Conservation (phyloP, 768 basidiomycete species). For the Psilocybe tampanensis region DNA sequence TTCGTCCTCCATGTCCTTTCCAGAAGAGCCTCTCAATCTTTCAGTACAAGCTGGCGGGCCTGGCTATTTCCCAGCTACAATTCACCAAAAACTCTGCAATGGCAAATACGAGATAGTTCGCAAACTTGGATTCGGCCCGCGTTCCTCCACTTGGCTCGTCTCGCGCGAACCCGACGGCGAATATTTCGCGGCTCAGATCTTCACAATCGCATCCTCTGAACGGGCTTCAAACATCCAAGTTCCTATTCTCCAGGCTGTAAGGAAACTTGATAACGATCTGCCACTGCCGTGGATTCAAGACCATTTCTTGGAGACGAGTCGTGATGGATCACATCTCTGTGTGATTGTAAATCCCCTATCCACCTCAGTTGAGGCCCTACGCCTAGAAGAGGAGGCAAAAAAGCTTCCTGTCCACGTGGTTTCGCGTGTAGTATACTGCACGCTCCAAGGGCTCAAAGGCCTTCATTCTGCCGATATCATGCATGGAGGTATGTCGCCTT, state of each 20-base stretch:
- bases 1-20: slow-evolving; percentile 13
- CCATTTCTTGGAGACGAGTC: slow-evolving; percentile 18
- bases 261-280: background rate
- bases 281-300: slow-evolving; percentile 2
- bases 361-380: slow-evolving; percentile 6
- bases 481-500: slow-evolving; percentile 15
- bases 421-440: slow-evolving; percentile 7
- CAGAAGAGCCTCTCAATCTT: slow-evolving; percentile 21
- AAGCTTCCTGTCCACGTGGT: slow-evolving; percentile 17
- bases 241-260: slow-evolving; percentile 11
- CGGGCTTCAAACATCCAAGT: slow-evolving; percentile 8
- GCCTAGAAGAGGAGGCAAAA: slow-evolving; percentile 2
- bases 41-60: slow-evolving; percentile 9
- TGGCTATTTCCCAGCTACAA: slow-evolving; percentile 17
- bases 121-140: slow-evolving; percentile 21
- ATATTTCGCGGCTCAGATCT: slow-evolving; percentile 18
- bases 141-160: slow-evolving; percentile 20
- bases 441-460: background rate
- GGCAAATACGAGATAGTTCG: slow-evolving; percentile 17
- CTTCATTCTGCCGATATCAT: slow-evolving; percentile 15
- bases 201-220: slow-evolving; percentile 14
- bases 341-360: slow-evolving; percentile 7
- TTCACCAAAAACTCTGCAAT: slow-evolving; percentile 14
- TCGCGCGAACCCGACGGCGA: background rate
- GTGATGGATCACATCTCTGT: slow-evolving; percentile 16